phyloP scores from a whole-genome alignment of 1,284 basidiomycete genomes.

The Apiotrichum siamense region DNA sequence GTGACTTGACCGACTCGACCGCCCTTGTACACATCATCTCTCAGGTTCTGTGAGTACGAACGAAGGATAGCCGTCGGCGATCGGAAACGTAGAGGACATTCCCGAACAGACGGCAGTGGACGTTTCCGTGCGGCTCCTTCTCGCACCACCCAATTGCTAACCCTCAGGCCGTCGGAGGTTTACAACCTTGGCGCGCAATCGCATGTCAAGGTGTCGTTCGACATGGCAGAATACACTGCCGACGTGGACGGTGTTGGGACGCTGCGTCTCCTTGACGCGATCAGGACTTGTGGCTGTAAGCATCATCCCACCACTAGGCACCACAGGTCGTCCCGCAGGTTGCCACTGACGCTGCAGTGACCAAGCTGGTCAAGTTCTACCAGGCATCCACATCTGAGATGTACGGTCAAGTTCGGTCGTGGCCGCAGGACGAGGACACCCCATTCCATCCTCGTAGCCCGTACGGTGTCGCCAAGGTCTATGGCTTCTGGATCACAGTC shows the following conservation, averaged over 20 bases:
- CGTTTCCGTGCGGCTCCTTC: neutral
- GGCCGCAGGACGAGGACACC: conserved; percentile 82
- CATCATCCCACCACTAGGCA: neutral
- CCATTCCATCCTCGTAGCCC: conserved; percentile 90
- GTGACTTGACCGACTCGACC: conserved; percentile 77
- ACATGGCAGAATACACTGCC: conserved; percentile 94
- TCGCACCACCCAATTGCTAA: too few species aligned
- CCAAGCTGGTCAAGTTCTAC: conserved; percentile 31
- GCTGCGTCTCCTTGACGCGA: conserved; percentile 81
- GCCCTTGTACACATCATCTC: conserved; percentile 91
- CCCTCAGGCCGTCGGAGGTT: conserved; percentile 79
- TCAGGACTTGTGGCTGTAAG: conserved; percentile 83
- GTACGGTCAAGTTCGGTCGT: conserved; percentile 86
- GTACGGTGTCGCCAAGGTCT: conserved; percentile 83
- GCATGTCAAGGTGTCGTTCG: conserved; percentile 93
- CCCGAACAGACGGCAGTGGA: too few species aligned
- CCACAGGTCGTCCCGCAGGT: neutral
- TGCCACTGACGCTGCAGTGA: conserved; percentile 11
- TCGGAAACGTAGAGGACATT: too few species aligned
- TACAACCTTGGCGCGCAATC: conserved; percentile 96
- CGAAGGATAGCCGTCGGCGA: too few species aligned
- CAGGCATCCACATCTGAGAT: conserved; percentile 90
- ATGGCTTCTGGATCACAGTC: conserved; percentile 42
- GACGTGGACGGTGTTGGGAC: conserved; percentile 89
- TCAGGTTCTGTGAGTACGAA: conserved; percentile 55